A percentile compares a stretch with the other conserved stretches of the same genome.
phyloP scores from a whole-genome alignment of 768 basidiomycete species.

The Amanita rubescens region DNA sequence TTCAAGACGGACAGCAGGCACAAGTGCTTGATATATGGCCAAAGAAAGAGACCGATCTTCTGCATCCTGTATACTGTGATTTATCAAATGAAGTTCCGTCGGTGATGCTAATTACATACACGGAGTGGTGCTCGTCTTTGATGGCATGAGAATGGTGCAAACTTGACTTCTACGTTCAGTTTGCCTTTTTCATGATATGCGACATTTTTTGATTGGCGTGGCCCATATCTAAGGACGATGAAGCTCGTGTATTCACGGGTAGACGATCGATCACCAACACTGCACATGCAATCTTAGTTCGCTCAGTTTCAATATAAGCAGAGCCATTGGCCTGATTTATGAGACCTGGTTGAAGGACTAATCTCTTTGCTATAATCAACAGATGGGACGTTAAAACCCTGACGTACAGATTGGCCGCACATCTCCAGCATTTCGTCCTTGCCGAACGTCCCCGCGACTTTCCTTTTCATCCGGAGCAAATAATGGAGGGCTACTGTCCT shows the following conservation, averaged over 20 bases:
- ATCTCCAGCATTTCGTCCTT: constrained; percentile 48
- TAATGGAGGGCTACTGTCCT: constrained; percentile 63
- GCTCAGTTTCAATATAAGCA: constrained; percentile 90
- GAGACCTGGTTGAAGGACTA: constrained; percentile 85
- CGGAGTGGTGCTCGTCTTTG: constrained; percentile 77
- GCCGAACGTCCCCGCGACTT: constrained; percentile 30
- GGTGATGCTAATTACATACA: constrained; percentile 38
- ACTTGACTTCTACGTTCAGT: constrained; percentile 94
- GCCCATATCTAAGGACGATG: constrained; percentile 56
- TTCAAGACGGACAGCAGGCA: constrained; percentile 80
- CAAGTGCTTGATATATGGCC: constrained; percentile 79
- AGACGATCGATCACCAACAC: constrained; percentile 54
- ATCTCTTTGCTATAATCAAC: constrained; percentile 4
- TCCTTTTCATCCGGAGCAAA: constrained; percentile 38
- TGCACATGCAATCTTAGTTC: constrained; percentile 91
- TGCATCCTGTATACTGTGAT: constrained; percentile 59
- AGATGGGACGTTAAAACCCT: background rate
- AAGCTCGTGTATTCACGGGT: constrained; percentile 7
- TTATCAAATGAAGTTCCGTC: constrained; percentile 13
- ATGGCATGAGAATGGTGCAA: constrained; percentile 85
- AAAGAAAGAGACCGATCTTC: constrained; percentile 84
- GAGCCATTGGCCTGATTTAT: constrained; percentile 94
- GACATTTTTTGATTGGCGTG: constrained; percentile 74
- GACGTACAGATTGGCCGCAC: constrained; percentile 82
- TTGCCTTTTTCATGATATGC: constrained; percentile 83